Base-by-base conservation (phyloP, 768 basidiomycete species). In the Russula compacta region DNA sequence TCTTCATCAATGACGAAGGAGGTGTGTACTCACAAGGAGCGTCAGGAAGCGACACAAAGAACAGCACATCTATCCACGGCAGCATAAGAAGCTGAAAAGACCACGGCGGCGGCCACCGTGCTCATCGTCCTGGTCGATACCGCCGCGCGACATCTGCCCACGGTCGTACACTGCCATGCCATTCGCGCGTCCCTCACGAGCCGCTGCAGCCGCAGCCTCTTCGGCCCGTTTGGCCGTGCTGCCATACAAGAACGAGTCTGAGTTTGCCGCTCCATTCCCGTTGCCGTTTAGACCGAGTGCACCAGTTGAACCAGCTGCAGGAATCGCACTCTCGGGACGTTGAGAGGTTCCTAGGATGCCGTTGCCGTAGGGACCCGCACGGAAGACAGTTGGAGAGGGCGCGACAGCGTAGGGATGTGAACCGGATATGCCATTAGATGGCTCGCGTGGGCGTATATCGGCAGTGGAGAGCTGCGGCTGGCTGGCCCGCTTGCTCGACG, bases 401-500 rank as follows among this genome's bases (percentile, higher is more conserved):
- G 83, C 81, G 39, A 81, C 77, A 9, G 87, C 89, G 59, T 90
- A 91, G 36, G 89, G 89, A 69, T 91, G 89, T 35, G 36, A 14
- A 24, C 50, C 42, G 11, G 59, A n/a, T 35, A 61, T 38, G 39
- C 61, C 61, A 42, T 84, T 78, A 9, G 78, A 74, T 19, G 78
- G 73, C 10, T 77, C 78, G 4, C 73, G 65, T 58, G 73, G 76
- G 24, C 75, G 74, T 19, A 67, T 53, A 32, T 69, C 68, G 19
- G 56, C 64, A 21, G 65, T 63, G 1, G 66, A 43, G 3, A 64
- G 56, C 56, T 80, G 81, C 54, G 81, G 82, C 68, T 87, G 85
- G 68, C 88, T 89, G 3, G 79, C 79, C 42, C 89, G 82, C 54
- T 87, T 80, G 67, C 83, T 83, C 8, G 78, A 76, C 14, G 89